Conservation (phyloP, 345 rosid genomes). For the Eucalyptus shirleyi region DNA sequence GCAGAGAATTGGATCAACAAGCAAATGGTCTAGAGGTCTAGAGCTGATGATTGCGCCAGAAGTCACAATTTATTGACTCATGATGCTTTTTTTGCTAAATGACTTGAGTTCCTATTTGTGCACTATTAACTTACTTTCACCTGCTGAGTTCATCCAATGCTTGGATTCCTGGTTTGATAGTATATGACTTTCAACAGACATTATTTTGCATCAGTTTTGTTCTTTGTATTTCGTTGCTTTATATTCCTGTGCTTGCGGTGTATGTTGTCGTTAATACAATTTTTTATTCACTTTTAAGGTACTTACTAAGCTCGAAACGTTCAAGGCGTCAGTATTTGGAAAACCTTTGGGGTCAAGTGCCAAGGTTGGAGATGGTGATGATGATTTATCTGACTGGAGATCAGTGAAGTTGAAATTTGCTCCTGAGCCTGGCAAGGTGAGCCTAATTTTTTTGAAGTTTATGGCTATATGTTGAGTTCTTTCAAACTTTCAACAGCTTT, state of each 20-base stretch:
- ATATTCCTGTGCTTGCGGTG: neutral
- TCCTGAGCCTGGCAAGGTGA: slow-evolving; percentile 65
- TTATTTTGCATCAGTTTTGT: neutral
- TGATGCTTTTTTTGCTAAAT: neutral
- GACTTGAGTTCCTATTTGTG: neutral
- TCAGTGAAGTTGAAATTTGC: slow-evolving; percentile 44
- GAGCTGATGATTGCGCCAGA: neutral
- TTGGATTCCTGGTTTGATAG: neutral
- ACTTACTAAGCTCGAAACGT: slow-evolving; percentile 63
- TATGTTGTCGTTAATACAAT: neutral
- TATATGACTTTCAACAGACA: neutral
- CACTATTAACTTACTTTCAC: neutral
- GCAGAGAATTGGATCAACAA: neutral
- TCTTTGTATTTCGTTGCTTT: neutral
- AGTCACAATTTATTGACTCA: neutral
- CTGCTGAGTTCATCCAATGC: neutral
- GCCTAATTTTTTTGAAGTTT: neutral
- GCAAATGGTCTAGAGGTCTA: neutral
- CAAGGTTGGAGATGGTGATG: slow-evolving; percentile 32
- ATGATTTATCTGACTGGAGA: slow-evolving; percentile 80
- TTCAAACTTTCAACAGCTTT: neutral
- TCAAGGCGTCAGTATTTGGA: slow-evolving; percentile 41
- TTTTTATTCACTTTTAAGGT: slow-evolving; percentile 22
- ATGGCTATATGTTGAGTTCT: neutral
- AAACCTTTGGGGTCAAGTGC: slow-evolving; percentile 25